Percentiles rank a stretch among this genome's conserved stretches.
These are phyloP conservation scores for Cryptosporidium sp. DNA, from an alignment of 169 alveolate genomes.

Conservation along the genomic window DNA sequence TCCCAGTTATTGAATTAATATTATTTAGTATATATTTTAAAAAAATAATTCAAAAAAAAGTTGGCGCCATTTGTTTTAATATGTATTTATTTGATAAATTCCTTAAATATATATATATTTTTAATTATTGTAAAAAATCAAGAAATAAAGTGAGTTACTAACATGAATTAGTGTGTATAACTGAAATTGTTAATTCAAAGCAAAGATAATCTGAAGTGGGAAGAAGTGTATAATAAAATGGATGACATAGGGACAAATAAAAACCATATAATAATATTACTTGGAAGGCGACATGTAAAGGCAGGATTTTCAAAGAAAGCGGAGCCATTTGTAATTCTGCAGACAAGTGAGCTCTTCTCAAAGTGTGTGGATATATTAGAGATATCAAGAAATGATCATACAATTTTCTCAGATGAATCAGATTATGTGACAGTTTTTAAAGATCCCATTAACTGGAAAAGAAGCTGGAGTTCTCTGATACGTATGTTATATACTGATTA, in stretches of 20 bases:
- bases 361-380: constrained; percentile 49
- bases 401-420: neutral
- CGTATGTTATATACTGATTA: constrained; percentile 39
- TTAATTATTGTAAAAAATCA: neutral
- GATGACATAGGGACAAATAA: neutral
- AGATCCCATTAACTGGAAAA: constrained; percentile 28
- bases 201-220: neutral
- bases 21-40: too few relatives aligned
- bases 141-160: neutral
- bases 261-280: constrained; percentile 11
- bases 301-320: constrained; percentile 57
- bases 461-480: constrained; percentile 31
- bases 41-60: too few relatives aligned
- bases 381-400: neutral
- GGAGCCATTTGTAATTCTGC: constrained; percentile 58
- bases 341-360: constrained; percentile 11
- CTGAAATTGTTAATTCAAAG: too few relatives aligned
- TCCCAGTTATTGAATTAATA: too few relatives aligned
- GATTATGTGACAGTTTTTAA: constrained; percentile 33
- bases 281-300: constrained; percentile 63
- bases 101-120: neutral
- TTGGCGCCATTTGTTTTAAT: neutral
- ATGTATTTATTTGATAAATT: neutral
- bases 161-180: neutral
- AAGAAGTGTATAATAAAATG: neutral